Evolutionary conservation across 768 basidiomycete species (phyloP).

Genomic region (Kwoniella newhampshirensis): DNA sequence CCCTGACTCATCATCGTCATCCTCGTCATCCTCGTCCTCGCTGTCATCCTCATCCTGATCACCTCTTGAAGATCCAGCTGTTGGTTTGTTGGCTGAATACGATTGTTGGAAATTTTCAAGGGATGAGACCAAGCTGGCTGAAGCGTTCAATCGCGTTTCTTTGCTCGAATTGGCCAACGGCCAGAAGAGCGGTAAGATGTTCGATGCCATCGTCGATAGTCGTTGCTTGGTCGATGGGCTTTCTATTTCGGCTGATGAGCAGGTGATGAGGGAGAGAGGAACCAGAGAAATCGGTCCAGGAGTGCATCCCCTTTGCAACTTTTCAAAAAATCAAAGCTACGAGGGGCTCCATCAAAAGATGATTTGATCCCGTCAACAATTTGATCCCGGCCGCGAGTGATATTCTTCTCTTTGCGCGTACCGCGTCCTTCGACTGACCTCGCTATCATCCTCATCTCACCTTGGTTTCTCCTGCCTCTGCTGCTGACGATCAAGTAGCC

Average conservation of each 20-base stretch:
- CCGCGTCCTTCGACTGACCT: not conserved
- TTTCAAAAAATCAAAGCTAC: slow-evolving; percentile 3
- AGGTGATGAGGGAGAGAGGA: not conserved
- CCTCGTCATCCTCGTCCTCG: slow-evolving; percentile 44
- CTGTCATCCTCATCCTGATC: slow-evolving; percentile 53
- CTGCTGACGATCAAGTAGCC: too few relatives aligned
- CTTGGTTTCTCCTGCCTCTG: too few relatives aligned
- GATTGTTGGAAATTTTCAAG: slow-evolving; percentile 81
- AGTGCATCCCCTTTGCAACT: not conserved
- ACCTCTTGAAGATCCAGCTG: slow-evolving; percentile 1
- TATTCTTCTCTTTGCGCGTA: slow-evolving; percentile 1
- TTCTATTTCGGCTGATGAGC: too few relatives aligned
- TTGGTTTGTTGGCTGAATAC: slow-evolving; percentile 44
- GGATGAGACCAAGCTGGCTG: slow-evolving; percentile 74
- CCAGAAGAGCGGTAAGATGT: slow-evolving; percentile 92
- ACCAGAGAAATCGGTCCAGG: not conserved
- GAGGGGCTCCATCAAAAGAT: not conserved
- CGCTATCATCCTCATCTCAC: too few relatives aligned
- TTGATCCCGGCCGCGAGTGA: slow-evolving; percentile 1
- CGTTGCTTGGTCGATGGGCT: not conserved
- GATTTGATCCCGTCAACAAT: not conserved
- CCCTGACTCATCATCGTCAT: slow-evolving; percentile 42
- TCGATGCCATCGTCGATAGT: slow-evolving; percentile 67
- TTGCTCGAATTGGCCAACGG: slow-evolving; percentile 77
- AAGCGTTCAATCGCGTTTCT: slow-evolving; percentile 77